Evolutionary conservation across 495 filamentous ascomycete species (phyloP).

Genomic region (Chaetomium fimeti): DNA sequence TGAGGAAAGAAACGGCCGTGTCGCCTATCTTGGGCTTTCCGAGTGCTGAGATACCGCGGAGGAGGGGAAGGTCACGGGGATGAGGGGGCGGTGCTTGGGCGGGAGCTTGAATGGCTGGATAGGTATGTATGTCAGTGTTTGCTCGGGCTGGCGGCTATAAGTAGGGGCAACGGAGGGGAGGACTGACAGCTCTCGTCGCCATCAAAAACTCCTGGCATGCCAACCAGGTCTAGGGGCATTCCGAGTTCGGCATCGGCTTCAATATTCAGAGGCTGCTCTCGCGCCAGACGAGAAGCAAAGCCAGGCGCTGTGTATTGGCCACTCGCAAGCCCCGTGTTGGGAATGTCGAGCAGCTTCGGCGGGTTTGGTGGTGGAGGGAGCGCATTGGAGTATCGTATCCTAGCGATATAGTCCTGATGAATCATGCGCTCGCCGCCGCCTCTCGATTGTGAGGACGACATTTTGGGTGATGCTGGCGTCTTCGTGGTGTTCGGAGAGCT

Average conservation of each 20-base stretch:
- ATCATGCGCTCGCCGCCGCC: conserved; percentile 60
- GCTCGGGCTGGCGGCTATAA: not conserved
- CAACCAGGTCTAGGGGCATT: conserved; percentile 93
- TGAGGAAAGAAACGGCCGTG: conserved; percentile 83
- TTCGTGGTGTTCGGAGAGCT: not conserved
- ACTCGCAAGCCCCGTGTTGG: conserved; percentile 78
- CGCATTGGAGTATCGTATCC: conserved; percentile 90
- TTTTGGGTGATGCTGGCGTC: conserved; percentile 24
- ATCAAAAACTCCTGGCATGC: conserved; percentile 89
- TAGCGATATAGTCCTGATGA: conserved; percentile 94
- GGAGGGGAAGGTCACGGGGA: conserved; percentile 74
- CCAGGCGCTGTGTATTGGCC: conserved; percentile 81
- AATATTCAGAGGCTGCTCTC: conserved; percentile 91
- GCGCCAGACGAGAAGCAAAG: conserved; percentile 81
- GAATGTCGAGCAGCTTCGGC: conserved; percentile 94
- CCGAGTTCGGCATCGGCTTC: conserved; percentile 97
- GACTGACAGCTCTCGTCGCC: conserved; percentile 90
- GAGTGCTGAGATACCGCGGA: conserved; percentile 74
- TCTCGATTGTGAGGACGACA: conserved; percentile 45
- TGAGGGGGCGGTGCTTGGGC: conserved; percentile 67
- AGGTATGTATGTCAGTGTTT: conserved; percentile 30
- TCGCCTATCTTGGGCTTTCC: conserved; percentile 69
- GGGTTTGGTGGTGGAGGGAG: conserved; percentile 90
- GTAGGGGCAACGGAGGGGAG: not conserved
- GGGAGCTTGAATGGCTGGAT: conserved; percentile 74